phyloP scores from a whole-genome alignment of 1,284 basidiomycete genomes.

The Heterobasidion parviporum region DNA sequence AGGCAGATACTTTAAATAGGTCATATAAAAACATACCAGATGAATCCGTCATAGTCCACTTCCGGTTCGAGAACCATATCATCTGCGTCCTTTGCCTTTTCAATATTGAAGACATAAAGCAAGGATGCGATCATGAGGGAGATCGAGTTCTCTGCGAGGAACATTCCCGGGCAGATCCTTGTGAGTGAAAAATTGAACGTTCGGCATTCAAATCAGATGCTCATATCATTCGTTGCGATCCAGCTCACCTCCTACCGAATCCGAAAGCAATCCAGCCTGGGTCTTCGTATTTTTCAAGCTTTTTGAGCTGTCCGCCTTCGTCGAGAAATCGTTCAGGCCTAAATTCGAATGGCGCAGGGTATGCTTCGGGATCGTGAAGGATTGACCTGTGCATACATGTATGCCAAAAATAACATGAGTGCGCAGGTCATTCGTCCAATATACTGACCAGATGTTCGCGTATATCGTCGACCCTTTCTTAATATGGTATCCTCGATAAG shows the following conservation, averaged over 20 bases:
- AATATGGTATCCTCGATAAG: conserved; percentile 10
- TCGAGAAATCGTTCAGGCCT: conserved; percentile 17
- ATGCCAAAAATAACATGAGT: neutral
- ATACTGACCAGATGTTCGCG: conserved; percentile 26
- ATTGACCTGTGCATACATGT: conserved; percentile 16
- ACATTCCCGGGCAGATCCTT: conserved; percentile 24
- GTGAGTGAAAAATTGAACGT: no score
- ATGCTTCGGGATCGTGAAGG: conserved; percentile 18
- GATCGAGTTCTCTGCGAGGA: conserved; percentile 23
- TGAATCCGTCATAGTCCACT: conserved; percentile 21
- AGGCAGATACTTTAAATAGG: no score
- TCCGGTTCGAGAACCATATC: conserved; percentile 22
- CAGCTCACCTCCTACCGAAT: conserved; percentile 18
- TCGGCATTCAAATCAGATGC: no score
- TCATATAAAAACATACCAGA: conserved; percentile 13
- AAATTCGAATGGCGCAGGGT: conserved; percentile 18
- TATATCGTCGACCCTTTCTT: conserved; percentile 22
- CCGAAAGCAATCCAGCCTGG: conserved; percentile 14
- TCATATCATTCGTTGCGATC: no score
- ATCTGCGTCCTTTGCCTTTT: conserved; percentile 17
- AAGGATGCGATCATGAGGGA: conserved; percentile 24
- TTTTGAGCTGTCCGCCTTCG: conserved; percentile 8
- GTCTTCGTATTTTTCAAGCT: conserved; percentile 13
- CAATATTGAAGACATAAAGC: conserved; percentile 21
- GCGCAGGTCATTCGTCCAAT: neutral